Conservation (phyloP, 2,329 filamentous ascomycete genomes). For the Alternaria atra region DNA sequence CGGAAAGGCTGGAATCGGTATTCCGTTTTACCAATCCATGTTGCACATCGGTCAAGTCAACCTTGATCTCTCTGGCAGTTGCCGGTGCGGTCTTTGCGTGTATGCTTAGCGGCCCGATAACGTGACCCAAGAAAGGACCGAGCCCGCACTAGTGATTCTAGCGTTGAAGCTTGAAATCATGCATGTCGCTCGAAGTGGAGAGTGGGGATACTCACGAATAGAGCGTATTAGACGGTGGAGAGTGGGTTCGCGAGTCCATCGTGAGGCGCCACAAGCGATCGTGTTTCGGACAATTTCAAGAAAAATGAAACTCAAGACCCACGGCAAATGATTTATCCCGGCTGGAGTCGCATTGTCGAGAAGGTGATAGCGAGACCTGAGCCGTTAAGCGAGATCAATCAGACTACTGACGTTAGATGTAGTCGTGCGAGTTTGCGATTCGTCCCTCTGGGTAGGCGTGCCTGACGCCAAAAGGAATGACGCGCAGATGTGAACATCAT, state of each 20-base stretch:
- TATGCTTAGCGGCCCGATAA: constrained; percentile 2
- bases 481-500: not conserved
- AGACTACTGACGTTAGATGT: constrained; percentile 1
- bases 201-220: constrained; percentile 7
- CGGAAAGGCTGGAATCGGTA: constrained; percentile 12
- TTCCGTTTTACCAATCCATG: constrained; percentile 5
- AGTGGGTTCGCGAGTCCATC: not conserved
- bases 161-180: constrained; percentile 16
- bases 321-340: not conserved
- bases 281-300: not conserved
- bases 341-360: not conserved
- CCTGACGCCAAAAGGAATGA: constrained; percentile 9
- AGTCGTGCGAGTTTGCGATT: not conserved
- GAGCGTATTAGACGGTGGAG: not conserved
- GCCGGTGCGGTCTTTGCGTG: not conserved
- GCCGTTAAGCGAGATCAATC: not conserved
- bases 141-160: constrained; percentile 6
- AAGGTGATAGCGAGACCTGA: not conserved
- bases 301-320: not conserved
- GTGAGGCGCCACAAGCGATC: constrained; percentile 9
- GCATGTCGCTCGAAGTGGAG: constrained; percentile 5
- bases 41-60: constrained; percentile 3
- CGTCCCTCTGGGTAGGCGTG: constrained; percentile 2
- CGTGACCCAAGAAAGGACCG: constrained; percentile 12
- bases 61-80: constrained; percentile 3